phyloP scores from a whole-genome alignment of 2,329 filamentous ascomycete species.

The Tolypocladium pustulatum region DNA sequence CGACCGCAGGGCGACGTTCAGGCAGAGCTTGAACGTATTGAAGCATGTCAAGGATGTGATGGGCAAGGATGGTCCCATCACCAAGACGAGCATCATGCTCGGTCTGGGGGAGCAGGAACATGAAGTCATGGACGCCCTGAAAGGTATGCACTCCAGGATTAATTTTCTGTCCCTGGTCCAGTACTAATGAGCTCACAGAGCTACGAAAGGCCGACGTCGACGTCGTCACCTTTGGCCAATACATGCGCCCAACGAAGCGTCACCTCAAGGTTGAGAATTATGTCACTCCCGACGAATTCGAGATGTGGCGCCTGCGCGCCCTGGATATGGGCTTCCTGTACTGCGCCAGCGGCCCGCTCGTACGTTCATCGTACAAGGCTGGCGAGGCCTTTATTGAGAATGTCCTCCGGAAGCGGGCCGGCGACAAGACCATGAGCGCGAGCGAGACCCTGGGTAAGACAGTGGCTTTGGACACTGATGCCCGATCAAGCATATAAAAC shows the following conservation, averaged over 20 bases:
- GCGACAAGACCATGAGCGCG: conserved; percentile 24
- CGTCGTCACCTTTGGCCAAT: conserved; percentile 98
- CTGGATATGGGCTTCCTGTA: conserved; percentile 95
- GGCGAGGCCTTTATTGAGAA: conserved; percentile 99
- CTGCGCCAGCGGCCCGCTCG: conserved; percentile 85
- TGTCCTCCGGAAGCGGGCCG: conserved; percentile 73
- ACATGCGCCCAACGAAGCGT: conserved; percentile 97
- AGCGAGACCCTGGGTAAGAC: conserved; percentile 26
- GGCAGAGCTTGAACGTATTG: conserved; percentile 73
- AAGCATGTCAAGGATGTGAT: conserved; percentile 69
- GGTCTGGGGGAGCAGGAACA: conserved; percentile 87
- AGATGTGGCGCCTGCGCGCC: conserved; percentile 80
- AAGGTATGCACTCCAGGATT: conserved; percentile 34
- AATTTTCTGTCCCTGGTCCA: too few species aligned
- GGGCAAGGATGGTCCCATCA: conserved; percentile 63
- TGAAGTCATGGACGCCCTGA: conserved; percentile 70
- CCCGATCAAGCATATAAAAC: conserved; percentile 11
- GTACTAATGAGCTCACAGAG: conserved; percentile 33
- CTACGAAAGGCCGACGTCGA: conserved; percentile 75
- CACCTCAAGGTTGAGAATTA: conserved; percentile 97
- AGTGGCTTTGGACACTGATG: conserved; percentile 25
- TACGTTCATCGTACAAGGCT: conserved; percentile 93
- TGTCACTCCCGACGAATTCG: conserved; percentile 82
- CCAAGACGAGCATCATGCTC: conserved; percentile 98
- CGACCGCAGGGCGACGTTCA: conserved; percentile 81